A percentile compares a stretch with the other conserved stretches of the same genome.
These are phyloP conservation scores for Saxispiralis lemnorum DNA, from an alignment of 495 filamentous ascomycete species.

Conservation along the genomic window DNA sequence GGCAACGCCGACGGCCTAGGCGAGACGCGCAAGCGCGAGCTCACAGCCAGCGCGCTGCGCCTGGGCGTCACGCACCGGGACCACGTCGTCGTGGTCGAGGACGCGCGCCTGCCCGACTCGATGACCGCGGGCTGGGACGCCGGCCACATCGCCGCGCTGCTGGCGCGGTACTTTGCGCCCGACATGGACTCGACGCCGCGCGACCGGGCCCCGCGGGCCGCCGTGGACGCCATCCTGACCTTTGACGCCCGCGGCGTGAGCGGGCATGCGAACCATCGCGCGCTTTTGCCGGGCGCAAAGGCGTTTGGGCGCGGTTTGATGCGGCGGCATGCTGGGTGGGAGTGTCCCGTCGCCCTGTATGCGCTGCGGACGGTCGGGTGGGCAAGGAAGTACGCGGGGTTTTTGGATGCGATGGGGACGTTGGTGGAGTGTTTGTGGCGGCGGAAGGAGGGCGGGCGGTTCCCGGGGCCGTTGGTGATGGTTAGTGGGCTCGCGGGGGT, in stretches of 20 bases:
- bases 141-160: slow-evolving; percentile 46
- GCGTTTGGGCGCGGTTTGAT: slow-evolving; percentile 47
- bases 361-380: slow-evolving; percentile 55
- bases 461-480: slow-evolving; percentile 43
- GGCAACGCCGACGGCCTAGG: slow-evolving; percentile 83
- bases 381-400: slow-evolving; percentile 58
- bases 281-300: slow-evolving; percentile 65
- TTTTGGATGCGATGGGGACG: slow-evolving; percentile 56
- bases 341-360: slow-evolving; percentile 62
- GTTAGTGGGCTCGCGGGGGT: slow-evolving; percentile 45
- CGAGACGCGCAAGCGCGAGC: slow-evolving; percentile 60
- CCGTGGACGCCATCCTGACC: slow-evolving; percentile 69
- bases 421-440: slow-evolving; percentile 28
- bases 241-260: slow-evolving; percentile 72
- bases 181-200: slow-evolving; percentile 28
- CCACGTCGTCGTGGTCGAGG: slow-evolving; percentile 70
- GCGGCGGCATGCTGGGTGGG: slow-evolving; percentile 45
- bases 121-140: slow-evolving; percentile 62
- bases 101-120: slow-evolving; percentile 66
- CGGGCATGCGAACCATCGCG: slow-evolving; percentile 78
- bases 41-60: slow-evolving; percentile 53
- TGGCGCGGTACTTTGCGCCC: slow-evolving; percentile 52
- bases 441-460: slow-evolving; percentile 22
- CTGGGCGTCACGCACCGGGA: slow-evolving; percentile 55
- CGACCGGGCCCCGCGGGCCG: slow-evolving; percentile 27